Base-by-base conservation (phyloP, 768 basidiomycete genomes). In the Vararia minispora region DNA sequence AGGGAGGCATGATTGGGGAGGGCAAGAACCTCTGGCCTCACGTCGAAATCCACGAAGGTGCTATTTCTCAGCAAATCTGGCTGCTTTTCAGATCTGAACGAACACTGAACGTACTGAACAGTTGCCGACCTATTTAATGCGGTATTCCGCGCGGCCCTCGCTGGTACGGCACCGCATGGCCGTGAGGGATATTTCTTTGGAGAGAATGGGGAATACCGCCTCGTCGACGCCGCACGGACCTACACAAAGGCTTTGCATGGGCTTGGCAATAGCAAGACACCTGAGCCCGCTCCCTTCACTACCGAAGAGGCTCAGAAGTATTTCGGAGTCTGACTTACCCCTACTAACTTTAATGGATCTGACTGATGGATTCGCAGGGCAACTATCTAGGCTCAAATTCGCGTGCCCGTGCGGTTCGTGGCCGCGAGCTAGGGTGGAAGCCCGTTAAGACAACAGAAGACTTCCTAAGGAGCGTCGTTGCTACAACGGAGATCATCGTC, bases 11-110 rank as follows among this genome's bases (percentile, higher is more conserved):
- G 47, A 58, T 80, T 3, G 76, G 78, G 0, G 48, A 63, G 28
- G 79, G 80, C 1, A 57, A 63, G 48, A 76, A 79, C 37, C 30
- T 73, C 5, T 82, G 76, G 78, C 65, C 69, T 0, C 59, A 73
- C 43, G 69, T 79, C 14, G 65, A 76, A 41, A 64, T 77, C 36
- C 56, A 67, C 30, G 75, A 79, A 25, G 57, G 74, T 74, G 40
- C 37, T n/a, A n/a, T n/a, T n/a, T n/a, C n/a, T n/a, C n/a, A 37
- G 63, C 39, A 11, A 47, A 13, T 9, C 21, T 21, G 30, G 24
- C 13, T 22, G 7, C 20, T 17, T 24, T 20, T 33, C 34, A 8
- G 18, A 25, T 21, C 10, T 22, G 29, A 4, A 33, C 35, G 14
- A 14, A 23, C 18, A 13, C 21, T 10, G 47, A 7, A n/a, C 20